phyloP scores from a whole-genome alignment of 345 rosid genomes.

The Eucalyptus guilfoylei region DNA sequence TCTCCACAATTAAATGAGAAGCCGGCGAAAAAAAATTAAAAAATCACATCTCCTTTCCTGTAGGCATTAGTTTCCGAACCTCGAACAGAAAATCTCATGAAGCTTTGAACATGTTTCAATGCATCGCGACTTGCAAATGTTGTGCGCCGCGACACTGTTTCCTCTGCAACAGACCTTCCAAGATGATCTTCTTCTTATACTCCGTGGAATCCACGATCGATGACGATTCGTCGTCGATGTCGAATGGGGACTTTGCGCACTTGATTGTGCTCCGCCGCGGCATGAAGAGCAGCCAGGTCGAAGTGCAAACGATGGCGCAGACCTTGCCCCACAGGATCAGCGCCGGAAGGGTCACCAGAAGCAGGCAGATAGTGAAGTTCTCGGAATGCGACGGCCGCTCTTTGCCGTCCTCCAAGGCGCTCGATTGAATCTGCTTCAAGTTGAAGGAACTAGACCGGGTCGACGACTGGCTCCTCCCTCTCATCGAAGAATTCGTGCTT shows the following conservation, averaged over 20 bases:
- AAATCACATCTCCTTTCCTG: background rate
- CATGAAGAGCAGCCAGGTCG: conserved; percentile 22
- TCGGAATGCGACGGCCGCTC: background rate
- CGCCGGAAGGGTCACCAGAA: conserved; percentile 14
- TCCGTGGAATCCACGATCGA: background rate
- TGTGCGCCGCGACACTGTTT: background rate
- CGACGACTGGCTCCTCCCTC: background rate
- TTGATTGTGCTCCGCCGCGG: background rate
- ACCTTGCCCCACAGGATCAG: conserved; percentile 42
- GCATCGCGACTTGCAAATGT: background rate
- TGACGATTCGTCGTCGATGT: background rate
- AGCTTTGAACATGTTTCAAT: background rate
- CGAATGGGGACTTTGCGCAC: background rate
- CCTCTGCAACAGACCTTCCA: conserved; percentile 19
- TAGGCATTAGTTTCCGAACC: background rate
- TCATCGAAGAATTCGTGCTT: background rate
- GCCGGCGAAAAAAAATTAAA: background rate
- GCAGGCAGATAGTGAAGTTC: conserved; percentile 1
- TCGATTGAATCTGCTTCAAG: background rate
- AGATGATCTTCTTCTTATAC: conserved; percentile 25
- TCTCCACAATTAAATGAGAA: background rate
- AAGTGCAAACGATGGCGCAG: conserved; percentile 39
- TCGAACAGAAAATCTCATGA: background rate
- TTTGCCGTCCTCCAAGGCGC: background rate
- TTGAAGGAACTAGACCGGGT: background rate